Evolutionary conservation across 1,139 yeast species (phyloP).

Genomic region (Lizanozyma gosingica): DNA sequence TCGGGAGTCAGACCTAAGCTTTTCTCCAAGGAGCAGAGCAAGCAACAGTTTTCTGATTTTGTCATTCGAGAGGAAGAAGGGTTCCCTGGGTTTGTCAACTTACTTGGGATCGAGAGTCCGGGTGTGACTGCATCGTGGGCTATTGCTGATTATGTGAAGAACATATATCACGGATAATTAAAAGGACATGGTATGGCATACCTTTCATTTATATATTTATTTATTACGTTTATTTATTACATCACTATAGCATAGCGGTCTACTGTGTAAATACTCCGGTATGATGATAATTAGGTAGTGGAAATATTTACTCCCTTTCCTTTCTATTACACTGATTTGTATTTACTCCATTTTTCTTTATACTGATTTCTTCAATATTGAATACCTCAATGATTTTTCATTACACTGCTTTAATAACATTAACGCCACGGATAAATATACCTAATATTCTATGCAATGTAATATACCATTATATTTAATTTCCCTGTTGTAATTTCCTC

Average conservation of each 20-base stretch:
- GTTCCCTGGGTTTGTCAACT: slow-evolving; percentile 70
- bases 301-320: too few species aligned
- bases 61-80: slow-evolving; percentile 57
- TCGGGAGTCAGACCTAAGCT: slow-evolving; percentile 81
- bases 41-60: slow-evolving; percentile 56
- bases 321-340: too few species aligned
- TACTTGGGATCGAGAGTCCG: slow-evolving; percentile 83
- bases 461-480: too few species aligned
- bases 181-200: not conserved
- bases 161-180: slow-evolving; percentile 22
- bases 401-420: too few species aligned
- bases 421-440: too few species aligned
- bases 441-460: too few species aligned
- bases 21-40: slow-evolving; percentile 31
- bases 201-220: not conserved
- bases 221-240: not conserved
- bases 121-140: slow-evolving; percentile 81
- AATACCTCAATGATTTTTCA: too few species aligned
- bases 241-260: too few species aligned
- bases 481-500: not conserved
- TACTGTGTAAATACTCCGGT: too few species aligned
- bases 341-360: too few species aligned
- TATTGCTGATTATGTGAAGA: slow-evolving; percentile 62
- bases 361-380: too few species aligned
- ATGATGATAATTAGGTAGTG: too few species aligned